phyloP scores from a whole-genome alignment of 2,329 filamentous ascomycete species.

The Akanthomyces lecanii region DNA sequence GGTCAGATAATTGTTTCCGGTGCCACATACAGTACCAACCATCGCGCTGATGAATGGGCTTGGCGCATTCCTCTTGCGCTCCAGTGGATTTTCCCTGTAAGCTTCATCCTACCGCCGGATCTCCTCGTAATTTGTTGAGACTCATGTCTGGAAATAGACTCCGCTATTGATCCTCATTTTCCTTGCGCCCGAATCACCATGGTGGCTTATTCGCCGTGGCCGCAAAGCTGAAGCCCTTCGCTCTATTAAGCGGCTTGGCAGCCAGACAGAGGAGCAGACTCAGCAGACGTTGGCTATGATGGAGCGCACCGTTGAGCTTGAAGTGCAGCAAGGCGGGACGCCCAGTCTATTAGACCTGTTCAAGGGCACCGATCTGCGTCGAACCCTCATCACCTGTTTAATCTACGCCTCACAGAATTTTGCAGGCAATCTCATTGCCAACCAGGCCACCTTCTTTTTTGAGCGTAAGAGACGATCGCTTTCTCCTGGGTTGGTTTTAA shows the following conservation, averaged over 20 bases:
- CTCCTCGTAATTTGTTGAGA: too few relatives aligned
- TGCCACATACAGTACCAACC: constrained; percentile 50
- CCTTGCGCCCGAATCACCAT: constrained; percentile 47
- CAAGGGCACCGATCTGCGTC: constrained; percentile 49
- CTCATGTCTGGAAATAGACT: constrained; percentile 27
- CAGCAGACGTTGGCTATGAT: constrained; percentile 52
- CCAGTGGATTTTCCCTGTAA: constrained; percentile 52
- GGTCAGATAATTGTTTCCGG: constrained; percentile 56
- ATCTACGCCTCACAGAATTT: constrained; percentile 58
- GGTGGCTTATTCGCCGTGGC: constrained; percentile 51
- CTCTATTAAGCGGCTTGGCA: constrained; percentile 45
- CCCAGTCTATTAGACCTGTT: constrained; percentile 48
- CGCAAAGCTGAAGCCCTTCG: constrained; percentile 38
- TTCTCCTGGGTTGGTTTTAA: background rate
- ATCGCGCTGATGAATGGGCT: constrained; percentile 28
- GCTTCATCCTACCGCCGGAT: background rate
- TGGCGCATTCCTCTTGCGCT: constrained; percentile 49
- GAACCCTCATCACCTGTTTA: constrained; percentile 52
- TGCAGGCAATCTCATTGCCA: constrained; percentile 57
- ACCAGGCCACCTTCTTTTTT: constrained; percentile 59
- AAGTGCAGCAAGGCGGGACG: constrained; percentile 37
- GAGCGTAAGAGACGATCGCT: constrained; percentile 28
- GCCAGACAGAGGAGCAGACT: constrained; percentile 31
- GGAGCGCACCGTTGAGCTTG: constrained; percentile 51
- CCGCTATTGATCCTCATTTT: constrained; percentile 50